Percentiles rank a stretch among this genome's conserved stretches.
These are phyloP conservation scores for Urochloa ruziziensis DNA, from an alignment of 176 grass and related monocot genomes.

Conservation along the genomic window DNA sequence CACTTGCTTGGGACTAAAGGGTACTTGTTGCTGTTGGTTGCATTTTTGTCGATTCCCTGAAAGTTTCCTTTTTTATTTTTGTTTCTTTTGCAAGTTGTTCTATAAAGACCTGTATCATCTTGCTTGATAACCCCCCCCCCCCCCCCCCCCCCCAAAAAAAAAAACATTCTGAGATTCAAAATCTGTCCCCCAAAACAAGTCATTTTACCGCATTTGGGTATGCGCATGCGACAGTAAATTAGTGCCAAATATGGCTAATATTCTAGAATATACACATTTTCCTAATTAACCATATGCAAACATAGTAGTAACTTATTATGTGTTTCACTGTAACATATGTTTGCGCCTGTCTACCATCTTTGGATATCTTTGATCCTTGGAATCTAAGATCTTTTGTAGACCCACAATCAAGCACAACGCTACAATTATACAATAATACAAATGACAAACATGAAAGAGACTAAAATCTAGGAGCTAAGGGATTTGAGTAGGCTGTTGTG, in stretches of 20 bases:
- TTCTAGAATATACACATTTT: background rate
- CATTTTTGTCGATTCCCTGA: background rate
- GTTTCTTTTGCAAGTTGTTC: background rate
- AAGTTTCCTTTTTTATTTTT: constrained; percentile 6
- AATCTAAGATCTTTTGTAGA: background rate
- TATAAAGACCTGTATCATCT: background rate
- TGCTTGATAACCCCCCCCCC: too few species aligned
- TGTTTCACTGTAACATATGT: constrained; percentile 1
- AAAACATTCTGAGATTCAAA: too few species aligned
- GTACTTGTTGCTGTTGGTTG: too few species aligned
- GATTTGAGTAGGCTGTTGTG: background rate
- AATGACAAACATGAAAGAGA: constrained; percentile 12
- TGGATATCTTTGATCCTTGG: background rate
- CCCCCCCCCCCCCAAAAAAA: too few species aligned
- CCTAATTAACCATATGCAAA: background rate
- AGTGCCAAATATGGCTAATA: too few species aligned
- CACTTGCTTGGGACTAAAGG: too few species aligned
- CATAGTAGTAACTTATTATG: background rate
- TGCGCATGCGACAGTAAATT: too few species aligned
- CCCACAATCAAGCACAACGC: background rate
- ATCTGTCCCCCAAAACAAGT: too few species aligned
- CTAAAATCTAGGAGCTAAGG: constrained; percentile 14
- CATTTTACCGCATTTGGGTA: too few species aligned
- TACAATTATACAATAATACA: constrained; percentile 9
- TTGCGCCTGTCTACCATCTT: background rate